Evolutionary conservation across 352 stramenopile genomes (phyloP).

Genomic region (Aphanomyces cochlioides): DNA sequence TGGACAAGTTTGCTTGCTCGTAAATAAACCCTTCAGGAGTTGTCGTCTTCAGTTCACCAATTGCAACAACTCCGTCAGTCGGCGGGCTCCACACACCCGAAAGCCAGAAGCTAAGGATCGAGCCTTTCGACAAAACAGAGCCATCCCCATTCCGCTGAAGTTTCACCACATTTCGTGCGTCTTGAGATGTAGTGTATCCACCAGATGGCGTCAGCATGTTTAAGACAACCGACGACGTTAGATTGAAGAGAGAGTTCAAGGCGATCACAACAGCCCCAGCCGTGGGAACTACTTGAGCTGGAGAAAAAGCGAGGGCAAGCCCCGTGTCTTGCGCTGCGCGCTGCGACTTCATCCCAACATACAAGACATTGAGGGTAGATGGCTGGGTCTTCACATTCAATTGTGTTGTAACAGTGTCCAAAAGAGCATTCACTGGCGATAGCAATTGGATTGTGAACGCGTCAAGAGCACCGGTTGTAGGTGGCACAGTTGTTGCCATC

Average conservation of each 20-base stretch:
- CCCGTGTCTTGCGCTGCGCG: conserved; percentile 5
- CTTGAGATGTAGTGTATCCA: background rate
- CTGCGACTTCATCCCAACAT: conserved; percentile 12
- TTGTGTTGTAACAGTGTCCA: background rate
- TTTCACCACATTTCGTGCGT: background rate
- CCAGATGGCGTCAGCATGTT: conserved; percentile 12
- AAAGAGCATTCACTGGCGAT: background rate
- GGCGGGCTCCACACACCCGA: conserved; percentile 4
- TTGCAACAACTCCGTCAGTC: background rate
- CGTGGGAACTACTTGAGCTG: background rate
- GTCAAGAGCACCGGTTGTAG: conserved; percentile 3
- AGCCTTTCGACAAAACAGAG: background rate
- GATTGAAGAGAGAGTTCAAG: conserved; percentile 4
- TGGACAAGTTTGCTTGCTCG: background rate
- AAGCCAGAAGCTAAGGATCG: conserved; percentile 19
- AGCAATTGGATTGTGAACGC: background rate
- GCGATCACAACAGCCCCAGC: background rate
- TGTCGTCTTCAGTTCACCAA: conserved; percentile 10
- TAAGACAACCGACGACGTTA: background rate
- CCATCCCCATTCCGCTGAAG: conserved; percentile 9
- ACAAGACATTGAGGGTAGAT: background rate
- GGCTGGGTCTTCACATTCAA: background rate
- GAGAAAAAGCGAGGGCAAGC: conserved; percentile 4
- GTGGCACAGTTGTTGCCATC: background rate
- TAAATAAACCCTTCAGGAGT: conserved; percentile 7